Base-by-base conservation (phyloP, 2,329 filamentous ascomycete species). In the Beauveria brongniartii region DNA sequence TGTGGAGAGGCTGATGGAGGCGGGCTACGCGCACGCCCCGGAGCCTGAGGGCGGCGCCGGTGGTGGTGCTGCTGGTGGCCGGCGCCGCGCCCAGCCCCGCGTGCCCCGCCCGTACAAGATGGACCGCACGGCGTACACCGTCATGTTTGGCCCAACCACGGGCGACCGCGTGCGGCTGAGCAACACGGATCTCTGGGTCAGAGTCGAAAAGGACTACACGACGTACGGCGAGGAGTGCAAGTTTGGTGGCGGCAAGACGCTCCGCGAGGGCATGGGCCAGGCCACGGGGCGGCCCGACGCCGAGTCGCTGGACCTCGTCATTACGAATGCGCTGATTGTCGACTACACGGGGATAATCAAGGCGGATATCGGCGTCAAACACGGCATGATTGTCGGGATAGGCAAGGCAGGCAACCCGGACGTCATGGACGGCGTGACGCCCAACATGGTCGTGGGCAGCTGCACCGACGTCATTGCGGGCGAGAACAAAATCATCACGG, bases 381-480 rank as follows among this genome's bases (percentile, higher is more conserved):
- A 92, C 66, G 92, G 93, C 2, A 72, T 89, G 44, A 97, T 97
- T 68, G 87, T 88, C 30, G 93, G 86, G 0, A 93, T 97, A 67
- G 93, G 93, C 63, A 97, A 97, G 75, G 91, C 93, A 18, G 93
- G 93, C 22, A 97, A 97, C 69, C 93, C 93, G n/a, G 93, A 97
- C 74, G 85, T 96, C 52, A 97, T 97, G 93, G 88, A 94, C 37
- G 90, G 90, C 5, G 91, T 97, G 7, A 80, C 88, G 62, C 79
- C 85, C 0, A 81, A 86, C 61, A 85, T 97, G 86, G 78, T 96
- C 1, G 85, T 97, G 10, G 93, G 93, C 12, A 88, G 87, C 64
- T 91, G 89, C 66, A 97, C 93, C 0, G 93, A 97, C 77, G 91
- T 97, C 24, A 86, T 97, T 70, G 91, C 93, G 20, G 92, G 86